phyloP scores from a whole-genome alignment of 169 alveolate species.

The Cryptosporidium muris region DNA sequence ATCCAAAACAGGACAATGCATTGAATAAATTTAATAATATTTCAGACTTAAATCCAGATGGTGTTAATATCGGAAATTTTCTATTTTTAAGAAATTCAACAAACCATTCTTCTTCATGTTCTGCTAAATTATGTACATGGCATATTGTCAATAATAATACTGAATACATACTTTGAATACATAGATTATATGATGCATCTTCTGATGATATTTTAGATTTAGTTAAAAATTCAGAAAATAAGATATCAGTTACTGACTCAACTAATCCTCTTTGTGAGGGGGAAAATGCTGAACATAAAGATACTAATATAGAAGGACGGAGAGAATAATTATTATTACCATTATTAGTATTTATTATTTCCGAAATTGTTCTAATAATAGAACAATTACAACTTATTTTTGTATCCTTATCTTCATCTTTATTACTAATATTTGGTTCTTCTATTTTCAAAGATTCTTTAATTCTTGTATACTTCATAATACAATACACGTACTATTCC shows the following conservation, averaged over 20 bases:
- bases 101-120: constrained; percentile 65
- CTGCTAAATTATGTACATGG: constrained; percentile 55
- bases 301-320: constrained; percentile 46
- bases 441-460: no score
- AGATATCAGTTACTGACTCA: constrained; percentile 18
- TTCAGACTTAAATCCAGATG: constrained; percentile 64
- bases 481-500: neutral
- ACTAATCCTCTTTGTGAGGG: constrained; percentile 35
- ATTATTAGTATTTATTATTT: neutral
- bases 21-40: constrained; percentile 42
- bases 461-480: no score
- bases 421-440: no score
- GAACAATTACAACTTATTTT: no score
- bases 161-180: constrained; percentile 47
- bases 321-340: constrained; percentile 11
- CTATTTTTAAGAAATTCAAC: constrained; percentile 48
- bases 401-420: no score
- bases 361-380: no score
- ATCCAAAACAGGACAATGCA: constrained; percentile 68
- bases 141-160: constrained; percentile 47
- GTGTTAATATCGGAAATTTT: constrained; percentile 50
- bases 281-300: constrained; percentile 67
- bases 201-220: constrained; percentile 46
- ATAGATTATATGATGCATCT: constrained; percentile 54
- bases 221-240: constrained; percentile 49